These are phyloP conservation scores for Fomitopsis pinicola DNA, from an alignment of 1,284 basidiomycete genomes.

Conservation along the genomic window DNA sequence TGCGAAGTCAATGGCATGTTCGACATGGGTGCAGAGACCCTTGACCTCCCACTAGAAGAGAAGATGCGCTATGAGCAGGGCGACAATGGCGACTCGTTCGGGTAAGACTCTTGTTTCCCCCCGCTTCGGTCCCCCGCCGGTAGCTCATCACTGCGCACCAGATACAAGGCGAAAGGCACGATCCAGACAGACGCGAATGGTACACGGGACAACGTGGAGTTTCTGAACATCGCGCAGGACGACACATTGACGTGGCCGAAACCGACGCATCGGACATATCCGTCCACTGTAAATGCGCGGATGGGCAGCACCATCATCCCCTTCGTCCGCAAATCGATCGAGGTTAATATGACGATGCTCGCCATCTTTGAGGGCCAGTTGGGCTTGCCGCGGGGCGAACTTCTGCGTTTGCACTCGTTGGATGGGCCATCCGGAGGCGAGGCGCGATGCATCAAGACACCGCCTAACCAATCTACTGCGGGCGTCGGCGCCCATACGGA, in stretches of 20 bases:
- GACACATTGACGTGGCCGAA: conserved; percentile 56
- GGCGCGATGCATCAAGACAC: conserved; percentile 51
- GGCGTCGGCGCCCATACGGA: conserved; percentile 36
- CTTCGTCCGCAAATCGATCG: conserved; percentile 55
- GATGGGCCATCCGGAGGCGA: conserved; percentile 55
- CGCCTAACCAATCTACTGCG: conserved; percentile 30
- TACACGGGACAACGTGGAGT: conserved; percentile 52
- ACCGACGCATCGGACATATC: conserved; percentile 50
- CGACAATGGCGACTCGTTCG: conserved; percentile 56
- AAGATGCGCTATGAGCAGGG: conserved; percentile 67
- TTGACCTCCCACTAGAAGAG: conserved; percentile 56
- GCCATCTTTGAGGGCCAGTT: conserved; percentile 53
- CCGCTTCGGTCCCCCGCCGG: neutral
- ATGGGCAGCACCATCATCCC: conserved; percentile 49
- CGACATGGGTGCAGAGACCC: conserved; percentile 50
- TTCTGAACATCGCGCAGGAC: conserved; percentile 65
- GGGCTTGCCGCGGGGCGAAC: conserved; percentile 46
- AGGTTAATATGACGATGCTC: conserved; percentile 51
- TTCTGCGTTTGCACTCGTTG: conserved; percentile 42
- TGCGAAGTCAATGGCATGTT: conserved; percentile 56
- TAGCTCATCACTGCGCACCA: conserved; percentile 19
- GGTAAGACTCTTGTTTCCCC: conserved; percentile 29
- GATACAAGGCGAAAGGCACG: conserved; percentile 62
- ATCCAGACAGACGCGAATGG: conserved; percentile 65
- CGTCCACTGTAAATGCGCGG: conserved; percentile 42